phyloP scores from a whole-genome alignment of 495 filamentous ascomycete genomes.

The Chaetomium tenue region DNA sequence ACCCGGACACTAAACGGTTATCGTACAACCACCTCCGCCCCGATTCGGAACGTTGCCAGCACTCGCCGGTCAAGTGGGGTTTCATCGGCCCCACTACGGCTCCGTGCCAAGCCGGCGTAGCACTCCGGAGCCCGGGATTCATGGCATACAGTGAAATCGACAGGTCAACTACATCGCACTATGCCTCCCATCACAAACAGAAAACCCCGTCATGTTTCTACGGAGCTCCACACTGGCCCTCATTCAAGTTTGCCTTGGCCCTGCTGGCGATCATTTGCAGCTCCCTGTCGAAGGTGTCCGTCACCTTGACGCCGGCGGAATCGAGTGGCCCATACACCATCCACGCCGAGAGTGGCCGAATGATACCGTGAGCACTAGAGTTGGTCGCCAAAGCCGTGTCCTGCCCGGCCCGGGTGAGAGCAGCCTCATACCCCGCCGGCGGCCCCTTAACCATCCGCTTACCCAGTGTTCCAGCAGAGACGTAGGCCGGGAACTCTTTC shows the following conservation, averaged over 20 bases:
- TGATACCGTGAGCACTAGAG: slow-evolving; percentile 22
- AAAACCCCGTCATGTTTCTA: neutral
- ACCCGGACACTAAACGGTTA: too few relatives aligned
- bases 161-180: too few relatives aligned
- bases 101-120: too few relatives aligned
- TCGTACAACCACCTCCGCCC: too few relatives aligned
- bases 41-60: too few relatives aligned
- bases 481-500: slow-evolving; percentile 30
- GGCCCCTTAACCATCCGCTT: slow-evolving; percentile 29
- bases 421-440: slow-evolving; percentile 28
- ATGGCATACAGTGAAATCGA: too few relatives aligned
- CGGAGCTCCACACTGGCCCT: neutral
- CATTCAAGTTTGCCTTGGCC: slow-evolving; percentile 4
- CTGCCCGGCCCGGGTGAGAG: slow-evolving; percentile 23
- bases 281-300: slow-evolving; percentile 13
- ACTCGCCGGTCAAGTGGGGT: too few relatives aligned
- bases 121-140: too few relatives aligned
- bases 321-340: slow-evolving; percentile 33
- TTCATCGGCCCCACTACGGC: too few relatives aligned
- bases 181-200: too few relatives aligned
- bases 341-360: slow-evolving; percentile 34
- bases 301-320: neutral
- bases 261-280: slow-evolving; percentile 6
- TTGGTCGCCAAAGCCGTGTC: slow-evolving; percentile 16
- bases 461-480: slow-evolving; percentile 33